A percentile compares a stretch with the other conserved stretches of the same genome.
These are phyloP conservation scores for Metarhizium album DNA, from an alignment of 2,329 filamentous ascomycete genomes.

Conservation along the genomic window DNA sequence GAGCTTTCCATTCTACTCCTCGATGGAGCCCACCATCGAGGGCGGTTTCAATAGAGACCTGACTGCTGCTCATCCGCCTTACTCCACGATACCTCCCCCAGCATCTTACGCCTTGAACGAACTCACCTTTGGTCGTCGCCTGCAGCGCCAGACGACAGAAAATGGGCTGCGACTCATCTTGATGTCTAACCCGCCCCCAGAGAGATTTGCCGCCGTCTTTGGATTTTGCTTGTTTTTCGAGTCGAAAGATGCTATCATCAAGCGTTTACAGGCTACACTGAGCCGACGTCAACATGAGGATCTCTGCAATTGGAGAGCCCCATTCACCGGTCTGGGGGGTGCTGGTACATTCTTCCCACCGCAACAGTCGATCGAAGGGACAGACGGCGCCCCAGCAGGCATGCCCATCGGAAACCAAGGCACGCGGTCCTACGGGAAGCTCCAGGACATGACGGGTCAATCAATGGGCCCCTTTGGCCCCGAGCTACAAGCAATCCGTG, in stretches of 20 bases:
- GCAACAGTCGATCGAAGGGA: conserved; percentile 2
- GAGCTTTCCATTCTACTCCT: conserved; percentile 35
- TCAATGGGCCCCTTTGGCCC: conserved; percentile 38
- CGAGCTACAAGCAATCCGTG: conserved; percentile 27
- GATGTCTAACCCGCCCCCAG: conserved; percentile 35
- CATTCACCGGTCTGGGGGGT: conserved; percentile 56
- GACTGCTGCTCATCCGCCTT: conserved; percentile 16
- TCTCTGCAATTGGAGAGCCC: conserved; percentile 47
- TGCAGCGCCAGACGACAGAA: conserved; percentile 58
- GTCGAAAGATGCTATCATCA: conserved; percentile 34
- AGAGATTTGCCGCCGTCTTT: conserved; percentile 47
- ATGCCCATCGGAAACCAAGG: conserved; percentile 28
- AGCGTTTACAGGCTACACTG: conserved; percentile 26
- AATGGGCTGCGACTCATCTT: conserved; percentile 47
- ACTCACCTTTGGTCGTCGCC: conserved; percentile 55
- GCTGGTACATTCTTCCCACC: conserved; percentile 52
- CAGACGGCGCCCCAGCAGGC: not conserved
- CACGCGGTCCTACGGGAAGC: conserved; percentile 14
- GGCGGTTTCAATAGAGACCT: conserved; percentile 8
- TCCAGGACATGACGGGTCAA: conserved; percentile 15
- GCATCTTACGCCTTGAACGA: conserved; percentile 53
- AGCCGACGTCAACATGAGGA: conserved; percentile 25
- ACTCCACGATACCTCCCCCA: conserved; percentile 30
- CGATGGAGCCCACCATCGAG: conserved; percentile 11
- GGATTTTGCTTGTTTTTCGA: conserved; percentile 58